Conservation (phyloP, 2,329 filamentous ascomycete species). For the Phyllosticta citrichinensis region DNA sequence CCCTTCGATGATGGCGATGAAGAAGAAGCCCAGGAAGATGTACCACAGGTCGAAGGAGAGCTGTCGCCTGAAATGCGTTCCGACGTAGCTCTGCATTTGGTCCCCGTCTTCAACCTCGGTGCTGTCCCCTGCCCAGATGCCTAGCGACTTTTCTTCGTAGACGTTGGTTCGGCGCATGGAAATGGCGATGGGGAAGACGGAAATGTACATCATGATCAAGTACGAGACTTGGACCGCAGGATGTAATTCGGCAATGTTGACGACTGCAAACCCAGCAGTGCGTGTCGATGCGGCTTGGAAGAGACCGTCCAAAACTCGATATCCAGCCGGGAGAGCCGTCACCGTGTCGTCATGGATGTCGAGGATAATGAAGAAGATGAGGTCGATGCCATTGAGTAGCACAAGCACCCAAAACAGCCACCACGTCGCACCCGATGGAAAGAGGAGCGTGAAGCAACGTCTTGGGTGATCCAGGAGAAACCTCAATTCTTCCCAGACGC, state of each 20-base stretch:
- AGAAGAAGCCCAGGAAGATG: conserved; percentile 85
- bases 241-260: conserved; percentile 69
- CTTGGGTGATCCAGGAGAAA: conserved; percentile 92
- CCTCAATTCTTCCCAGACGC: conserved; percentile 77
- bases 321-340: conserved; percentile 56
- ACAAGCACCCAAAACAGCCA: conserved; percentile 86
- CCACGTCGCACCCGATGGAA: conserved; percentile 85
- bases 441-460: conserved; percentile 90
- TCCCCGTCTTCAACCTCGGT: conserved; percentile 35
- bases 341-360: conserved; percentile 70
- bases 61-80: conserved; percentile 82
- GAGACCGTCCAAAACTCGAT: conserved; percentile 72
- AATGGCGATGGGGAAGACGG: conserved; percentile 92
- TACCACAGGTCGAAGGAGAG: conserved; percentile 98
- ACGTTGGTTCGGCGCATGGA: conserved; percentile 90
- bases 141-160: conserved; percentile 83
- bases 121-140: conserved; percentile 51
- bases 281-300: conserved; percentile 86
- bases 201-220: conserved; percentile 99
- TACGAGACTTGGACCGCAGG: conserved; percentile 91
- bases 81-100: conserved; percentile 64
- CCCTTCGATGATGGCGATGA: conserved; percentile 85
- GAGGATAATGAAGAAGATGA: conserved; percentile 85
- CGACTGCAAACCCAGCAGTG: conserved; percentile 79
- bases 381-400: conserved; percentile 69